Evolutionary conservation across 1,284 basidiomycete species (phyloP).

Genomic region (Farysia itapuensis): DNA sequence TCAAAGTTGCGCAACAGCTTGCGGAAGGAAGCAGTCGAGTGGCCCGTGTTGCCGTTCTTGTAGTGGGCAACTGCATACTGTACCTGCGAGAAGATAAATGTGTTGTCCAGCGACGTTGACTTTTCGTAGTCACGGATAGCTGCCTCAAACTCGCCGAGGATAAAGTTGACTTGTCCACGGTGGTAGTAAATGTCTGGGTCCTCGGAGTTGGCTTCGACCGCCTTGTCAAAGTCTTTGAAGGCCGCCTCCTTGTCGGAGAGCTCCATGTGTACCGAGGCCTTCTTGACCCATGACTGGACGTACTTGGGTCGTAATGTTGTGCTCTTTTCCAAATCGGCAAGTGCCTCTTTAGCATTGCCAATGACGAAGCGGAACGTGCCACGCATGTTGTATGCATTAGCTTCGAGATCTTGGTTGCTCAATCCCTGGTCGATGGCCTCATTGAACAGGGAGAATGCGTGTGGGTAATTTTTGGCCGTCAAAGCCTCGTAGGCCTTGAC

Average conservation of each 20-base stretch:
- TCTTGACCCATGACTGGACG: conserved; percentile 92
- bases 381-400: conserved; percentile 87
- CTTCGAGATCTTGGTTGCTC: conserved; percentile 71
- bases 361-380: conserved; percentile 84
- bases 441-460: conserved; percentile 77
- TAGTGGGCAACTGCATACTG: conserved; percentile 97
- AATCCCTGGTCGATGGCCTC: conserved; percentile 87
- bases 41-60: conserved; percentile 77
- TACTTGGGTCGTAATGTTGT: conserved; percentile 74
- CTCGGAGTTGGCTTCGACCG: conserved; percentile 76
- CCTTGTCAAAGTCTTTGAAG: conserved; percentile 88
- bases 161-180: conserved; percentile 96
- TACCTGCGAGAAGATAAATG: conserved; percentile 92
- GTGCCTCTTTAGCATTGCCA: conserved; percentile 80
- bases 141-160: conserved; percentile 83
- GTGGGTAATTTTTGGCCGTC: conserved; percentile 80
- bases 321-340: conserved; percentile 78
- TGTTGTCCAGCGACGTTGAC: conserved; percentile 78
- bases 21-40: conserved; percentile 86
- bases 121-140: conserved; percentile 89
- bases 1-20: conserved; percentile 52
- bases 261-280: conserved; percentile 97
- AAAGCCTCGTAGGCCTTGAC: conserved; percentile 80
- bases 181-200: conserved; percentile 99
- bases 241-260: conserved; percentile 69